Percentiles rank a stretch among this genome's conserved stretches.
Evolutionary conservation across 306 rosid genomes (phyloP).

Genomic region (Elaeagnus macrophylla): DNA sequence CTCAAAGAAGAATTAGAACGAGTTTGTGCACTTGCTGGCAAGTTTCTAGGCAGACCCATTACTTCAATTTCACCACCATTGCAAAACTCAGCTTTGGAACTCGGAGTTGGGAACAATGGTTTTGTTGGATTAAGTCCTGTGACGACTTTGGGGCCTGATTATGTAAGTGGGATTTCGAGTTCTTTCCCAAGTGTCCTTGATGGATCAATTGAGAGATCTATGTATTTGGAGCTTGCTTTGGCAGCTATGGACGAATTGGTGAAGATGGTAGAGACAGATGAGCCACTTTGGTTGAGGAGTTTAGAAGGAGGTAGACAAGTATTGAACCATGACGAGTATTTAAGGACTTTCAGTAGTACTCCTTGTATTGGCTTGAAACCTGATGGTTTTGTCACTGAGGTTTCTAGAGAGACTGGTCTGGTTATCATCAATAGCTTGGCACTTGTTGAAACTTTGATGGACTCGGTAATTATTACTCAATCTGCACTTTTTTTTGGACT

Average conservation of each 20-base stretch:
- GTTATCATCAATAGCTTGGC: slow-evolving; percentile 86
- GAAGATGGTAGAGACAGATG: slow-evolving; percentile 67
- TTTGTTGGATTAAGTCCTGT: slow-evolving; percentile 43
- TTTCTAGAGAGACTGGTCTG: slow-evolving; percentile 72
- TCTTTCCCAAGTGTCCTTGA: slow-evolving; percentile 37
- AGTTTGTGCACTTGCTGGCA: slow-evolving; percentile 76
- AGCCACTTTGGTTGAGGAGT: slow-evolving; percentile 77
- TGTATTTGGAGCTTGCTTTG: slow-evolving; percentile 85
- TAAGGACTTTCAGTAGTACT: slow-evolving; percentile 36
- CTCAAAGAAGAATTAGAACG: slow-evolving; percentile 82
- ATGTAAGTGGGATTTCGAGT: slow-evolving; percentile 42
- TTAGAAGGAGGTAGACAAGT: slow-evolving; percentile 66
- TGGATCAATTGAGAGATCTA: slow-evolving; percentile 64
- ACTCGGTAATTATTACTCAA: slow-evolving; percentile 36
- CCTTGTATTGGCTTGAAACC: slow-evolving; percentile 86
- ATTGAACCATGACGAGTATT: slow-evolving; percentile 67
- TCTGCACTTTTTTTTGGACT: neutral
- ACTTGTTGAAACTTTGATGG: slow-evolving; percentile 89
- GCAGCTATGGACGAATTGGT: slow-evolving; percentile 94
- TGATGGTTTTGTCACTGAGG: slow-evolving; percentile 67
- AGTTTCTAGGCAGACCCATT: slow-evolving; percentile 78
- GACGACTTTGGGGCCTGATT: slow-evolving; percentile 54
- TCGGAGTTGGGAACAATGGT: slow-evolving; percentile 82
- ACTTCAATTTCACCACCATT: slow-evolving; percentile 46
- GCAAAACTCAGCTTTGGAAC: slow-evolving; percentile 71